These are phyloP conservation scores for Carex scoparia DNA, from an alignment of 176 grass and related monocot genomes.

Conservation along the genomic window DNA sequence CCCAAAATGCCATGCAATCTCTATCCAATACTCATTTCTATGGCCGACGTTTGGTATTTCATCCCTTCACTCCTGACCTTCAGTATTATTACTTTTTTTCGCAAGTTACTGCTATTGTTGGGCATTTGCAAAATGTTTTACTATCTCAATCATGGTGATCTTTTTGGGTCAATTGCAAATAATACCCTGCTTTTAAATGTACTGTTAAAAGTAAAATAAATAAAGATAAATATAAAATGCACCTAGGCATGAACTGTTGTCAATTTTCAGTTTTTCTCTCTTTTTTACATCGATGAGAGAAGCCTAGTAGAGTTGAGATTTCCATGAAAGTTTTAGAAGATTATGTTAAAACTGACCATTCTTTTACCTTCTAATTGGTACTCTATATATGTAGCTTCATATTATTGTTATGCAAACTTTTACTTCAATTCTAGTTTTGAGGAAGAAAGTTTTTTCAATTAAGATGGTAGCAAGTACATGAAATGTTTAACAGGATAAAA, in stretches of 20 bases:
- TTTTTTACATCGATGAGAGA: no score
- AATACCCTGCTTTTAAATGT: neutral
- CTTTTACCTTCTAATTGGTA: neutral
- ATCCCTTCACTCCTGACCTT: constrained; percentile 3
- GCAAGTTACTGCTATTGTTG: neutral
- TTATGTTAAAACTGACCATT: neutral
- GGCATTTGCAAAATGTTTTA: neutral
- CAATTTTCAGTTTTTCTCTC: no score
- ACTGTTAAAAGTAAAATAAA: neutral
- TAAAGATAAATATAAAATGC: neutral
- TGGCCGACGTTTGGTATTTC: constrained; percentile 68
- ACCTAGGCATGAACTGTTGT: no score
- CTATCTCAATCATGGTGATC: neutral
- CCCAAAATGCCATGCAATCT: constrained; percentile 68
- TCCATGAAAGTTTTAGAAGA: no score
- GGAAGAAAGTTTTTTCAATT: neutral
- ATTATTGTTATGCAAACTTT: neutral
- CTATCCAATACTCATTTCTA: constrained; percentile 89
- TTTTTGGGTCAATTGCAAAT: neutral
- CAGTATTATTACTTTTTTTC: neutral
- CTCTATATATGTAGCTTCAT: neutral
- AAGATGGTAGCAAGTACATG: neutral
- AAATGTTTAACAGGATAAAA: neutral
- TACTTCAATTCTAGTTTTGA: neutral
- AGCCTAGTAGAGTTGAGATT: no score